These are phyloP conservation scores for Phlyctochytrium planicorne DNA, from an alignment of 192 early-diverging fungal genomes.

Conservation along the genomic window DNA sequence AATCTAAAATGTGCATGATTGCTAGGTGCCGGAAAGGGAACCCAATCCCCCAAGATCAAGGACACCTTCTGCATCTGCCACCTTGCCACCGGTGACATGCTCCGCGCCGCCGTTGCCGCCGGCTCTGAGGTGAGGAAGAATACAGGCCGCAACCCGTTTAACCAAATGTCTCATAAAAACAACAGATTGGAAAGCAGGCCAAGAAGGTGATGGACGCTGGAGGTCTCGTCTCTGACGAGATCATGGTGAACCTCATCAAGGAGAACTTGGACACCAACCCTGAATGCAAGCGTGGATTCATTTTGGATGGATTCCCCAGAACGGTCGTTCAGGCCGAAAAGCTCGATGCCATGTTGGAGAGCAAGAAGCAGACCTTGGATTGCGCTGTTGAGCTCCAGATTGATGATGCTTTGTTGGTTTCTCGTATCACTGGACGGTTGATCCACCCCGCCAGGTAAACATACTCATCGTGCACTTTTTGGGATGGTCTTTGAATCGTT, in stretches of 20 bases:
- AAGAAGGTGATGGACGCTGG: constrained; percentile 99
- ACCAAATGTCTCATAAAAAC: background rate
- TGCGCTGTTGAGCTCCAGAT: constrained; percentile 91
- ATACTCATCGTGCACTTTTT: constrained; percentile 17
- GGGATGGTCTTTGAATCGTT: constrained; percentile 2
- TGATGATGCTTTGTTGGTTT: constrained; percentile 90
- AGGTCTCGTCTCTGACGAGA: constrained; percentile 96
- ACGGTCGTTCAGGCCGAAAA: constrained; percentile 98
- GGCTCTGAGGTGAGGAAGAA: constrained; percentile 68
- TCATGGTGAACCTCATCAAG: constrained; percentile 95
- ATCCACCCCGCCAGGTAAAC: constrained; percentile 78
- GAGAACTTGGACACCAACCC: constrained; percentile 93
- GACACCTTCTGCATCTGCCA: constrained; percentile 96
- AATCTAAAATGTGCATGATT: background rate
- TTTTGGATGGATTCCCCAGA: constrained; percentile 98
- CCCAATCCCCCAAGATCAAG: constrained; percentile 95
- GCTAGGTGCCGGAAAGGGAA: constrained; percentile 73
- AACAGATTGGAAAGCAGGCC: constrained; percentile 82
- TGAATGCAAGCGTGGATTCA: constrained; percentile 98
- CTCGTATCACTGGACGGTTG: constrained; percentile 94
- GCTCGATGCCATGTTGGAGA: constrained; percentile 92
- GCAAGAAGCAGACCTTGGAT: constrained; percentile 78
- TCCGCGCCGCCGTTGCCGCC: constrained; percentile 89
- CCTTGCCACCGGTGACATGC: constrained; percentile 99
- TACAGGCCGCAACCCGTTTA: constrained; percentile 6